phyloP scores from a whole-genome alignment of 345 rosid species.

The Salix caprea region DNA sequence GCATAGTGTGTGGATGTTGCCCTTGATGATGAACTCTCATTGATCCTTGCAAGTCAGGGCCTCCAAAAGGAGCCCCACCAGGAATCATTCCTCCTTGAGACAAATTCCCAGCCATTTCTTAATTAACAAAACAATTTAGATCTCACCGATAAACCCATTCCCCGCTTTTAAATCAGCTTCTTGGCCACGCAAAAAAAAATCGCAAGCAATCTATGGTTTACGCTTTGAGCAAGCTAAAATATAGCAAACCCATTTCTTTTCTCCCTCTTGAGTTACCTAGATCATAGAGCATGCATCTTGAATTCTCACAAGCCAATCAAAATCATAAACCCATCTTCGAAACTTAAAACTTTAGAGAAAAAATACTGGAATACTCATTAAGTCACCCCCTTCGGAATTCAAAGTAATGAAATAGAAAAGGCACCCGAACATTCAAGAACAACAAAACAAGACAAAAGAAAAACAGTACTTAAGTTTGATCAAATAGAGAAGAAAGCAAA shows the following conservation, averaged over 20 bases:
- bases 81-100: constrained; percentile 68
- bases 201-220: not conserved
- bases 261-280: not conserved
- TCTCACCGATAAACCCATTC: constrained; percentile 17
- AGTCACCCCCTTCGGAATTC: not conserved
- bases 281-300: not conserved
- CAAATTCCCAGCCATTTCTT: constrained; percentile 62
- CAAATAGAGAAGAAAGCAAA: not conserved
- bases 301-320: constrained; percentile 1
- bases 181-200: not conserved
- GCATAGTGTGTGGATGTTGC: constrained; percentile 45
- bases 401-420: not conserved
- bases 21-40: constrained; percentile 51
- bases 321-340: not conserved
- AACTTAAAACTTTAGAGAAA: not conserved
- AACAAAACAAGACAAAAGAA: not conserved
- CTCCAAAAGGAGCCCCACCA: constrained; percentile 57
- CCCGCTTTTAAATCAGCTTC: constrained; percentile 1
- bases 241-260: constrained; percentile 11
- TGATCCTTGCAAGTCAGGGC: constrained; percentile 69
- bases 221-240: constrained; percentile 5
- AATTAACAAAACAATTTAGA: constrained; percentile 4
- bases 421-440: not conserved
- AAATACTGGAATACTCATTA: not conserved
- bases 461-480: not conserved